phyloP scores from a whole-genome alignment of 2,329 filamentous ascomycete species.

The Boeremia lycopersici region DNA sequence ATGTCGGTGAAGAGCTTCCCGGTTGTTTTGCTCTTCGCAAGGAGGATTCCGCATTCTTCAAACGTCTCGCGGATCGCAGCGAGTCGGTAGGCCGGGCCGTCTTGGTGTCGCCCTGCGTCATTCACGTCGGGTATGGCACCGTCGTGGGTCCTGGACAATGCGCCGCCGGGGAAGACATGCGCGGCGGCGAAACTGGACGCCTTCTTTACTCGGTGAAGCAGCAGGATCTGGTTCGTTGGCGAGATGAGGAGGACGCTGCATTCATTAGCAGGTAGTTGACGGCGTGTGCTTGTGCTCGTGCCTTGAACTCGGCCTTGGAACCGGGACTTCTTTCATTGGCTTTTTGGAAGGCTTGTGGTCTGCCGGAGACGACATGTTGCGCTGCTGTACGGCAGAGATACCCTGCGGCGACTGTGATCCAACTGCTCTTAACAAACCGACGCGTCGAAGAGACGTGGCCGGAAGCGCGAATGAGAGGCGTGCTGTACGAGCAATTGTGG shows the following conservation, averaged over 20 bases:
- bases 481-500: not conserved
- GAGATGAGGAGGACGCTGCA: constrained; percentile 82
- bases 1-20: constrained; percentile 65
- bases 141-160: constrained; percentile 78
- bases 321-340: constrained; percentile 44
- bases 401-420: not conserved
- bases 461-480: not conserved
- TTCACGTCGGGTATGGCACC: constrained; percentile 61
- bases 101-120: constrained; percentile 66
- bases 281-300: constrained; percentile 34
- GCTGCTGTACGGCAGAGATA: constrained; percentile 3
- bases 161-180: constrained; percentile 94
- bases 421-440: not conserved
- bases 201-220: constrained; percentile 83
- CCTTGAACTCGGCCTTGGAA: constrained; percentile 70
- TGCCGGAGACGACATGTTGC: constrained; percentile 42
- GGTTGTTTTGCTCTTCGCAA: constrained; percentile 63
- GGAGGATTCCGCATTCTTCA: constrained; percentile 88
- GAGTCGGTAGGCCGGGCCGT: constrained; percentile 75
- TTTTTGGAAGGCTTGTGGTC: constrained; percentile 41
- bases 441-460: not conserved
- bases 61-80: constrained; percentile 91
- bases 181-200: constrained; percentile 87
- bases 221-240: constrained; percentile 81
- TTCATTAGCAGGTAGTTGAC: not conserved